Evolutionary conservation across 169 alveolate species (phyloP), one percentile per base, ranked within the genome.

Genomic region (Babesia bovis): DNA sequence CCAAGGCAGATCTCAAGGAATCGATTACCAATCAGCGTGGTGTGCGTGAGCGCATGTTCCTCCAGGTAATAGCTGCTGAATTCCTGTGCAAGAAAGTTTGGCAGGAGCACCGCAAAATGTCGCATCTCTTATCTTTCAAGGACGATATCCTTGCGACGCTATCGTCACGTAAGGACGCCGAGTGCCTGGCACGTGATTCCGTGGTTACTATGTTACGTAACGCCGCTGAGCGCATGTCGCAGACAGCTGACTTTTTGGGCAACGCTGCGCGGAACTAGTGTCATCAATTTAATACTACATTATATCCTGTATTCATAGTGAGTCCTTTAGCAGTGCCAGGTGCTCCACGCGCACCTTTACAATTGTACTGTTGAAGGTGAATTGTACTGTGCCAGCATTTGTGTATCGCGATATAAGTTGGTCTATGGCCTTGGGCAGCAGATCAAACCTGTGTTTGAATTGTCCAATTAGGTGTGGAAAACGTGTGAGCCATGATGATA

Each of bases 301-400:
- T n/a, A n/a, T n/a, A n/a, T n/a, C n/a, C n/a, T n/a, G n/a, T n/a
- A n/a, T n/a, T 63, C 38, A 63, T 15, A 63, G n/a, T 15, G 73
- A 44, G 35, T 15, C 7, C 47, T 44, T 63, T 15, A 63, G 60
- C 7, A 25, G 13, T 35, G 49, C 12, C 25, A 44, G 2, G 21
- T 63, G 44, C 21, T 63, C 73, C 73, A 63, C 49, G 7, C 33
- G 66, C 3, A 67, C 58, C 55, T 56, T 68, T 4, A 69, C 25
- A 6, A 33, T 45, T 13, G 87, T 78, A 66, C 69, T 59, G 68
- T 78, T 78, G 76, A 78, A 78, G 36, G 63, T 38, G 45, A 78
- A 66, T 47, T 78, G 75, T 56, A 78, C 47, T 28, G 12, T n/a
- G 40, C 47, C 60, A 42, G 59, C 73, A 15, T 52, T 28, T 26